Evolutionary conservation across 495 filamentous ascomycete genomes (phyloP).

Genomic region (Neurospora discreta): DNA sequence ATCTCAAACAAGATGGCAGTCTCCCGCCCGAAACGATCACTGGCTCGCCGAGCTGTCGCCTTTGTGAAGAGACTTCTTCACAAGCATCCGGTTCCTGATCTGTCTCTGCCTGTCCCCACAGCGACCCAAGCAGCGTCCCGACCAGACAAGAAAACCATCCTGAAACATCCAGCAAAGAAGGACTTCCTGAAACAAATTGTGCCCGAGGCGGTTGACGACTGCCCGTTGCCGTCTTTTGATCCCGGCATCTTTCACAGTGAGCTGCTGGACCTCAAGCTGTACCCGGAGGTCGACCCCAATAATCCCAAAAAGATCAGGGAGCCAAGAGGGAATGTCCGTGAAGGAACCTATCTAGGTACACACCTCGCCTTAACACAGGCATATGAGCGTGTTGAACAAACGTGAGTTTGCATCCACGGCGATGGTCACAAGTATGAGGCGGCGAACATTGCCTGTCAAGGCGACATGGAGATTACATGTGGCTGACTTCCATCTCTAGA

Average conservation of each 20-base stretch:
- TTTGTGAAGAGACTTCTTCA: slow-evolving; percentile 7
- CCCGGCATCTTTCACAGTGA: slow-evolving; percentile 24
- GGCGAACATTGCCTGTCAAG: not conserved
- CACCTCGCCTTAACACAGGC: slow-evolving; percentile 30
- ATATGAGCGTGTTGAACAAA: slow-evolving; percentile 28
- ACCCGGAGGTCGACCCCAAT: slow-evolving; percentile 14
- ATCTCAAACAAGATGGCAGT: not conserved
- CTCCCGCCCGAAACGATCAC: not conserved
- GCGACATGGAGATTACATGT: not conserved
- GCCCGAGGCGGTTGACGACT: slow-evolving; percentile 12
- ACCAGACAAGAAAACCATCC: slow-evolving; percentile 14
- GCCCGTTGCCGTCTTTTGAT: slow-evolving; percentile 20
- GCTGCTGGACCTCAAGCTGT: slow-evolving; percentile 19
- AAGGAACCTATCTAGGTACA: slow-evolving; percentile 27
- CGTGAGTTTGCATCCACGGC: slow-evolving; percentile 12
- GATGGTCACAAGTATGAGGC: not conserved
- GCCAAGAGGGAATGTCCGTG: slow-evolving; percentile 16
- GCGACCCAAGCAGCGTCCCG: slow-evolving; percentile 2
- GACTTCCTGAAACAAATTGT: slow-evolving; percentile 15
- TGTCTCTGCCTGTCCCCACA: slow-evolving; percentile 11
- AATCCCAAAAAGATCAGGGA: slow-evolving; percentile 7
- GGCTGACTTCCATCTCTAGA: slow-evolving; percentile 7
- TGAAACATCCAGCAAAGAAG: slow-evolving; percentile 17
- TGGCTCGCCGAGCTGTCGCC: slow-evolving; percentile 3
- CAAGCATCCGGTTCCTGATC: slow-evolving; percentile 5